Evolutionary conservation across 768 basidiomycete genomes (phyloP).

Genomic region (Glaciozyma martinii): DNA sequence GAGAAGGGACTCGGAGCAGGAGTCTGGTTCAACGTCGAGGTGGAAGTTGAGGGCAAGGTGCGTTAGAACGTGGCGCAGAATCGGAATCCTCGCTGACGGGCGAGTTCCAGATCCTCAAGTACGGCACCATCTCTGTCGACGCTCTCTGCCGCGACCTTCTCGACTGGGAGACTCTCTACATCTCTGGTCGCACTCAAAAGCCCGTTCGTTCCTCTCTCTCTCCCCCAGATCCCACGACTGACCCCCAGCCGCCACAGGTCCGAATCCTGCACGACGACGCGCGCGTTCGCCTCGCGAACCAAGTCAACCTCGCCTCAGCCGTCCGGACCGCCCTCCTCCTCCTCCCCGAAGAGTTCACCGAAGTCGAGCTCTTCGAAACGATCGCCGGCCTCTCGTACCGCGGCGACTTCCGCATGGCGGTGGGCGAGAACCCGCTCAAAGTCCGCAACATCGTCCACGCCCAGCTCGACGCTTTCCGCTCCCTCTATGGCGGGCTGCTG

Average conservation of each 20-base stretch:
- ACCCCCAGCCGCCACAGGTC: conserved; percentile 38
- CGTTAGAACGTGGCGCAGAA: conserved; percentile 36
- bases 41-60: conserved; percentile 74
- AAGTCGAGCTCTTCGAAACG: conserved; percentile 69
- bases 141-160: conserved; percentile 79
- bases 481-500: conserved; percentile 59
- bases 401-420: conserved; percentile 82
- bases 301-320: conserved; percentile 86
- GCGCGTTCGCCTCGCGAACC: conserved; percentile 79
- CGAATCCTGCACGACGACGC: conserved; percentile 88
- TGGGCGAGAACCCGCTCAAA: conserved; percentile 88
- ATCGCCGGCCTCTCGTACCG: conserved; percentile 77
- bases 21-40: conserved; percentile 92
- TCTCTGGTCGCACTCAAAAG: conserved; percentile 95
- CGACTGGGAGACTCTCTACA: conserved; percentile 86
- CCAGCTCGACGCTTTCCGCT: conserved; percentile 73
- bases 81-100: not conserved
- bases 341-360: conserved; percentile 71
- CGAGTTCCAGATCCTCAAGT: conserved; percentile 70
- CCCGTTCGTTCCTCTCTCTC: conserved; percentile 46
- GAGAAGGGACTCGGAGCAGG: conserved; percentile 53
- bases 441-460: conserved; percentile 84
- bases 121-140: conserved; percentile 87
- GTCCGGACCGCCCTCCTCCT: conserved; percentile 80
- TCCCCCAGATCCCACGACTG: conserved; percentile 3